These are phyloP conservation scores for Boletus smithii DNA, from an alignment of 1,284 basidiomycete genomes.

Conservation along the genomic window DNA sequence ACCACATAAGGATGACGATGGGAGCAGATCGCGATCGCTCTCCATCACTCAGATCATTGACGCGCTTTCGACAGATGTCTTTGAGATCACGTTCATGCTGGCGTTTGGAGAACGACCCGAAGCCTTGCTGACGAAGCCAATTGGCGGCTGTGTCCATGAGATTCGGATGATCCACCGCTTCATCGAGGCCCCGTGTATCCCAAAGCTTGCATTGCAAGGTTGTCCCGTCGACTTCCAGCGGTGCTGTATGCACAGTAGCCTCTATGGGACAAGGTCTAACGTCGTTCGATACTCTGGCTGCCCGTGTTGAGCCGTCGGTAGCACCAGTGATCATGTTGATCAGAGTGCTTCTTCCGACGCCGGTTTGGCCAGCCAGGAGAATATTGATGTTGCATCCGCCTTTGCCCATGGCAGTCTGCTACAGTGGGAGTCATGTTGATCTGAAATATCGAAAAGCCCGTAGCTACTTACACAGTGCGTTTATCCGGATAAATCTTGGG, in stretches of 20 bases:
- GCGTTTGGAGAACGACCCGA: conserved; percentile 16
- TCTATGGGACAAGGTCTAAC: conserved; percentile 26
- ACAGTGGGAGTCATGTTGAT: neutral
- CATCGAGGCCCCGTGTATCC: conserved; percentile 31
- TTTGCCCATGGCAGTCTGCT: conserved; percentile 2
- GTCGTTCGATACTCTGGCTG: conserved; percentile 27
- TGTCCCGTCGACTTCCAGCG: conserved; percentile 6
- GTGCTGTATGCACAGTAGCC: conserved; percentile 15
- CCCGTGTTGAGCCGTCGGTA: conserved; percentile 7
- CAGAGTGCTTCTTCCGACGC: conserved; percentile 28
- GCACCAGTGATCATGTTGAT: conserved; percentile 28
- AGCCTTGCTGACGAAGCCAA: conserved; percentile 28
- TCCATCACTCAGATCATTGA: conserved; percentile 11
- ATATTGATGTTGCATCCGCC: conserved; percentile 9
- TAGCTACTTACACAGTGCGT: conserved; percentile 9
- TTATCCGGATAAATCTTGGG: conserved; percentile 1
- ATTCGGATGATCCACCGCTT: conserved; percentile 25
- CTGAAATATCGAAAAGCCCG: neutral
- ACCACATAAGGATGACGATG: conserved; percentile 25
- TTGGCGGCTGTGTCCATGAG: conserved; percentile 22
- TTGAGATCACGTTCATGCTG: conserved; percentile 23
- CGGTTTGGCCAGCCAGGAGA: conserved; percentile 28
- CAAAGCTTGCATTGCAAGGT: conserved; percentile 18
- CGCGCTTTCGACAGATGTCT: conserved; percentile 16
- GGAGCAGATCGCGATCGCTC: conserved; percentile 9